Base-by-base conservation (phyloP, 352 stramenopile species). In the Phytophthora sansomeana region DNA sequence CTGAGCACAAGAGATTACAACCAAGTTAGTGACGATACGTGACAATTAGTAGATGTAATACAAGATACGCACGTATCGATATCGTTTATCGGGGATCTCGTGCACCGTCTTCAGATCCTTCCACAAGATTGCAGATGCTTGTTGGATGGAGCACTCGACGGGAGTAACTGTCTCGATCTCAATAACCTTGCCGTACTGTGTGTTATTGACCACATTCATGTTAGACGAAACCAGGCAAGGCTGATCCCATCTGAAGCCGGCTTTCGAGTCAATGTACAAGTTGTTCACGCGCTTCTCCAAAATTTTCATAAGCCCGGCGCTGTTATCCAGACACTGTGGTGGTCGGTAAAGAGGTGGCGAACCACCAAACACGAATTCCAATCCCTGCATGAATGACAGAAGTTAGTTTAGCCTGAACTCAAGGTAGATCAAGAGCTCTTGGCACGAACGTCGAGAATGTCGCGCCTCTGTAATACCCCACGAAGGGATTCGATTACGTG, bases 111-210 rank as follows among this genome's bases (percentile, higher is more conserved):
- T 55, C 21, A 59, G 47, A 55, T 57, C 55, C 17, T 70, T 65
- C 63, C 47, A 61, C 32, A 70, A 60, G 11, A 61, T n/a, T 17
- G 47, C 32, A 28, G 21, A 26, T 19, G 55, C 63, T 56, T 71
- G 47, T 50, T 57, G 38, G 28, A 66, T 60, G 8, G 63, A 71
- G 24, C 63, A 71, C 6, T 41, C 33, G 4, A 66, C 8, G 1
- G 55, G 63, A 35, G 63, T 71, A 13, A 66, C 41, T 6, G 63
- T 61, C 48, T 66, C 55, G 2, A 71, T 66, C 49, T 71, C 63
- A 29, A 71, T 57, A 30, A 66, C 38, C 28, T 71, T 66, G 32
- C 55, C 63, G 26, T 66, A 60, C 29, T 66, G 63, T 6, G 55
- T 66, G 35, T 66, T 61, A 43, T 21, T 7, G 13, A 61, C 61